Base-by-base conservation (phyloP, 148 eudicot species). In the Limonium bicolor region DNA sequence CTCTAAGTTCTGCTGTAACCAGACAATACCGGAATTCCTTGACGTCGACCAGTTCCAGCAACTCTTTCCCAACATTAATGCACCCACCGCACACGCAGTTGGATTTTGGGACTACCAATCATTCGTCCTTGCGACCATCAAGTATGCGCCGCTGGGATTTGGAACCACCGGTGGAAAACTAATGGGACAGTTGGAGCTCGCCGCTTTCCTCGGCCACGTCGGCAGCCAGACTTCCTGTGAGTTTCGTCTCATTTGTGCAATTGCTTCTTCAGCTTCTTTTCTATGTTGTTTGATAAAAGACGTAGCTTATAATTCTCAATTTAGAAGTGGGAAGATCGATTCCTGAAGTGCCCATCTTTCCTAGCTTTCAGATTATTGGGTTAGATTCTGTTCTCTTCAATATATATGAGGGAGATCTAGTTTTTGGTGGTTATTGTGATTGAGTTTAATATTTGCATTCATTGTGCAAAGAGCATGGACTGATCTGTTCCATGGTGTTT, bases 211-310 rank as follows among this genome's bases (percentile, higher is more conserved):
- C 6, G 88, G 76, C 32, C 88, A 80, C 58, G 95, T 81, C 48
- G 99, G 99, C 41, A 66, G 80, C 70, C 73, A 78, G 24, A 92
- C 99, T 26, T 70, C 93, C 7, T 90, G 99, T 90, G 66, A 64
- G 74, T 59, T 8, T 27, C 13, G 25, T 4, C n/a, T 16, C n/a
- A n/a, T n/a, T n/a, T n/a, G n/a, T n/a, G n/a, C n/a, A n/a, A n/a
- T n/a, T n/a, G n/a, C n/a, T n/a, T n/a, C 7, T 41, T 50, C 38
- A 14, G 1, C 26, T 21, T 11, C 27, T 46, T n/a, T 44, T 6
- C 1, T 9, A 19, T 34, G 8, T 13, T 26, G 12, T 37, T 26
- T 19, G n/a, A n/a, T n/a, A n/a, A n/a, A n/a, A n/a, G n/a, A n/a
- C n/a, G n/a, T n/a, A n/a, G n/a, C n/a, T n/a, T n/a, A n/a, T n/a